Evolutionary conservation across 1,284 basidiomycete species (phyloP).

Genomic region (Moesziomyces aphidis): DNA sequence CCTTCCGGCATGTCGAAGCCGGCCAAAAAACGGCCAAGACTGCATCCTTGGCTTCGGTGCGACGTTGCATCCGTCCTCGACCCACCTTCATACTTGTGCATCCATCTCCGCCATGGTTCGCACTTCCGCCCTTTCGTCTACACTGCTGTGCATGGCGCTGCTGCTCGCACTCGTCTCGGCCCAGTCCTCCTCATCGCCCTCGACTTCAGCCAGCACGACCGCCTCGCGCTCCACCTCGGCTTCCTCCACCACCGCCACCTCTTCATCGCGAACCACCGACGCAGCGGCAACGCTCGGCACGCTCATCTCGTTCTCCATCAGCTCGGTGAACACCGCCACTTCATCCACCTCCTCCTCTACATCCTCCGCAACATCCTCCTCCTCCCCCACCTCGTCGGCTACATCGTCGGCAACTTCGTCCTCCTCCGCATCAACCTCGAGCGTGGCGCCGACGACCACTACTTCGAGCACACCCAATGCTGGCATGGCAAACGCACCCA

Average conservation of each 20-base stretch:
- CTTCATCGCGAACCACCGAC: slow-evolving; percentile 19
- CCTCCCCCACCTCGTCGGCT: not conserved
- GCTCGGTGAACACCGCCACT: slow-evolving; percentile 21
- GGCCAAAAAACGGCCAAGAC: not conserved
- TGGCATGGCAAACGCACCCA: not conserved
- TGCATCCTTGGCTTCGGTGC: no score
- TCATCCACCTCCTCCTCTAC: slow-evolving; percentile 8
- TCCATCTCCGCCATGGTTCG: not conserved
- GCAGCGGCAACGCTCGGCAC: slow-evolving; percentile 36
- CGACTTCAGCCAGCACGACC: not conserved
- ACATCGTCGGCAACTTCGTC: slow-evolving; percentile 4
- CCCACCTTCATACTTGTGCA: not conserved
- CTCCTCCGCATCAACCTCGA: not conserved
- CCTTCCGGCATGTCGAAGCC: no score
- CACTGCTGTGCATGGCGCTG: slow-evolving; percentile 14
- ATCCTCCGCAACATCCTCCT: slow-evolving; percentile 8
- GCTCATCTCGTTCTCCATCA: slow-evolving; percentile 29
- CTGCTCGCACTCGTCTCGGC: not conserved
- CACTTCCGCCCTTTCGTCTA: not conserved
- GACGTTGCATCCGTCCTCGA: no score
- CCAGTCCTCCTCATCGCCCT: not conserved
- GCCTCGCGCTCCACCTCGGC: not conserved
- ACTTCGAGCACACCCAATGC: slow-evolving; percentile 14
- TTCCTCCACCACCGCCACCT: slow-evolving; percentile 1
- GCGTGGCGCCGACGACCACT: slow-evolving; percentile 3